Evolutionary conservation across 2,329 filamentous ascomycete species (phyloP).

Genomic region (Diplodia corticola): DNA sequence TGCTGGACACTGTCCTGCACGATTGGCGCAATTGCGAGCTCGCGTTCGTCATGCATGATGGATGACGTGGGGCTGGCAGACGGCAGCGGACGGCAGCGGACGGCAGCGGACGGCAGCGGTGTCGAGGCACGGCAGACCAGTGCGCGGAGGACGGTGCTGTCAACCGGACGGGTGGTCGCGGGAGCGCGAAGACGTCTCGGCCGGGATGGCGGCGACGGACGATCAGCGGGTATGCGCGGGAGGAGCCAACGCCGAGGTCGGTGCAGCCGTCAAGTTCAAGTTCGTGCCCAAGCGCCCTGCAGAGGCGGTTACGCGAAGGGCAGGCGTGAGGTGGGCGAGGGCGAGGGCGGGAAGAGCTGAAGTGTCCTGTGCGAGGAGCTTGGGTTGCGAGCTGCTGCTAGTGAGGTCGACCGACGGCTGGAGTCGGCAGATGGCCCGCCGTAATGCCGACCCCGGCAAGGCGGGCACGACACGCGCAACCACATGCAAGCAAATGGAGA

Average conservation of each 20-base stretch:
- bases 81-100: neutral
- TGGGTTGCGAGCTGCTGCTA: neutral
- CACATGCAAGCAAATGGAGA: neutral
- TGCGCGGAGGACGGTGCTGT: constrained; percentile 5
- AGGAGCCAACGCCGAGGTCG: neutral
- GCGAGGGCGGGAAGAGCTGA: neutral
- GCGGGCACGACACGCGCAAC: neutral
- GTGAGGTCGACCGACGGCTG: neutral
- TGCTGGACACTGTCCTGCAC: constrained; percentile 78
- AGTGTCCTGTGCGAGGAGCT: neutral
- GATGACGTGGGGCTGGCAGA: constrained; percentile 23
- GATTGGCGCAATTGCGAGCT: constrained; percentile 73
- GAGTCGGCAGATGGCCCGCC: constrained; percentile 4
- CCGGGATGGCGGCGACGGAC: neutral
- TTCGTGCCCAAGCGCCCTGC: neutral
- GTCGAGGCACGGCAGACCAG: neutral
- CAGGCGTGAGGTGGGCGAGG: neutral
- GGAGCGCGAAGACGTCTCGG: neutral
- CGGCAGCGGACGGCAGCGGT: neutral
- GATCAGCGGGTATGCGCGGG: neutral
- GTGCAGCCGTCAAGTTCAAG: constrained; percentile 3
- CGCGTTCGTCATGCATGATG: constrained; percentile 69
- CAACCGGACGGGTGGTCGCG: constrained; percentile 10
- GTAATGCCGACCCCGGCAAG: neutral
- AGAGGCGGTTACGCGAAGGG: neutral